phyloP scores from a whole-genome alignment of 192 early-diverging fungal species.

The Thamnidium elegans region DNA sequence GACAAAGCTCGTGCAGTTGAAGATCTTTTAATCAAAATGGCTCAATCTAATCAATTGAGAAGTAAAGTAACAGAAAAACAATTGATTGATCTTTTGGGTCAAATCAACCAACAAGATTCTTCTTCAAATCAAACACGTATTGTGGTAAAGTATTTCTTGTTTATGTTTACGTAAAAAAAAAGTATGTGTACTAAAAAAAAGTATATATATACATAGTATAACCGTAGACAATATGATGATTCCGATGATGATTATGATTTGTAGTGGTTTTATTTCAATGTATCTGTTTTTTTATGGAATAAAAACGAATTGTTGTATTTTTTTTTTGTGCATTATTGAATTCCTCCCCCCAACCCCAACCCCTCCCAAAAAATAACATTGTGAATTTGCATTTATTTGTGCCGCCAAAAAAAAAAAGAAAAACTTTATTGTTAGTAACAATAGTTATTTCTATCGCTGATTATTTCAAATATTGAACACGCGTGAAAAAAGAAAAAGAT shows the following conservation, averaged over 20 bases:
- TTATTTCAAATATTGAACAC: no score
- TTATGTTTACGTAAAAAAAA: neutral
- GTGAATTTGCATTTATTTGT: no score
- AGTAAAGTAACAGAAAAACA: slow-evolving; percentile 80
- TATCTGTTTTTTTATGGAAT: no score
- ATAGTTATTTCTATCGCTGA: no score
- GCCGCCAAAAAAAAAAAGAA: no score
- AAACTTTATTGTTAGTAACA: no score
- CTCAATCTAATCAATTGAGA: slow-evolving; percentile 75
- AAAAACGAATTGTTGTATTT: no score
- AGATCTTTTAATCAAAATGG: slow-evolving; percentile 90
- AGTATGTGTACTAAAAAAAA: no score
- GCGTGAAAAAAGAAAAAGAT: no score
- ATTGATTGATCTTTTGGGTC: slow-evolving; percentile 81
- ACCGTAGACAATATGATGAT: slow-evolving; percentile 54
- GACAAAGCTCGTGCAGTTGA: slow-evolving; percentile 88
- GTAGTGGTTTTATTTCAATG: slow-evolving; percentile 16
- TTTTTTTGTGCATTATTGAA: no score
- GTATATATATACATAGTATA: slow-evolving; percentile 39
- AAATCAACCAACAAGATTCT: slow-evolving; percentile 72
- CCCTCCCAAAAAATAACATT: no score
- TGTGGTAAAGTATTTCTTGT: slow-evolving; percentile 51
- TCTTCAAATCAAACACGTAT: slow-evolving; percentile 62
- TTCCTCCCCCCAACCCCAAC: no score
- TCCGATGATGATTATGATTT: slow-evolving; percentile 59